Conservation (phyloP, 2,329 filamentous ascomycete genomes). For the Phialophora expanda region DNA sequence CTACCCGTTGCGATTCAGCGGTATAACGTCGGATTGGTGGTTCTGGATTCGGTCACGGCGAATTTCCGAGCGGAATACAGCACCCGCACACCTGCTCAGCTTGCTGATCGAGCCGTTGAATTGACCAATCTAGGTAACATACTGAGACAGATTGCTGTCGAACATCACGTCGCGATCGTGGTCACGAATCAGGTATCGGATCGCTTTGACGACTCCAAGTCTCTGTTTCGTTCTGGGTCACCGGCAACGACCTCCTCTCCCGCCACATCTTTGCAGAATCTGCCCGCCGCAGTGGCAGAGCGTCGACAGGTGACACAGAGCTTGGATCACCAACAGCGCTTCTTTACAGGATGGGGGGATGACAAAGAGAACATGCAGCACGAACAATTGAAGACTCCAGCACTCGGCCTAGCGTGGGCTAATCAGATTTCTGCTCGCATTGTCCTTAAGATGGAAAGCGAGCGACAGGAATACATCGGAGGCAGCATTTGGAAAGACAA, state of each 20-base stretch:
- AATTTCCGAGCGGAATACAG: constrained; percentile 87
- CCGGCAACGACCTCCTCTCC: constrained; percentile 31
- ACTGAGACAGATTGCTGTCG: constrained; percentile 75
- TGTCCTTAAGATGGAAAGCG: constrained; percentile 74
- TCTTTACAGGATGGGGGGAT: constrained; percentile 96
- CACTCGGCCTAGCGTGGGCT: constrained; percentile 86
- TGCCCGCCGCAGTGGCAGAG: constrained; percentile 14
- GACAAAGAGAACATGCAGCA: constrained; percentile 44
- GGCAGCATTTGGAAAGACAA: constrained; percentile 39
- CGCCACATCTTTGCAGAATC: constrained; percentile 7
- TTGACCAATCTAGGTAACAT: constrained; percentile 75
- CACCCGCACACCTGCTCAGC: constrained; percentile 52
- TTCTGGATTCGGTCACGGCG: constrained; percentile 90
- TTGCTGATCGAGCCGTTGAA: constrained; percentile 77
- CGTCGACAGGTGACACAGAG: constrained; percentile 62
- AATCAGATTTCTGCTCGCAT: constrained; percentile 85
- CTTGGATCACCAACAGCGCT: constrained; percentile 88
- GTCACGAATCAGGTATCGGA: constrained; percentile 96
- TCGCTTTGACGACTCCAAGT: constrained; percentile 63
- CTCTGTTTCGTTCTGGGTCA: constrained; percentile 23
- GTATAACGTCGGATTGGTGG: constrained; percentile 77
- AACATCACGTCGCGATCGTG: constrained; percentile 79
- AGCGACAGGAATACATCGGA: constrained; percentile 42
- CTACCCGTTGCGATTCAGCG: constrained; percentile 81
- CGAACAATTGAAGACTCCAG: constrained; percentile 73